Percentiles rank a stretch among this genome's conserved stretches.
phyloP scores from a whole-genome alignment of 106 monocot genomes.

The Acorus gramineus region DNA sequence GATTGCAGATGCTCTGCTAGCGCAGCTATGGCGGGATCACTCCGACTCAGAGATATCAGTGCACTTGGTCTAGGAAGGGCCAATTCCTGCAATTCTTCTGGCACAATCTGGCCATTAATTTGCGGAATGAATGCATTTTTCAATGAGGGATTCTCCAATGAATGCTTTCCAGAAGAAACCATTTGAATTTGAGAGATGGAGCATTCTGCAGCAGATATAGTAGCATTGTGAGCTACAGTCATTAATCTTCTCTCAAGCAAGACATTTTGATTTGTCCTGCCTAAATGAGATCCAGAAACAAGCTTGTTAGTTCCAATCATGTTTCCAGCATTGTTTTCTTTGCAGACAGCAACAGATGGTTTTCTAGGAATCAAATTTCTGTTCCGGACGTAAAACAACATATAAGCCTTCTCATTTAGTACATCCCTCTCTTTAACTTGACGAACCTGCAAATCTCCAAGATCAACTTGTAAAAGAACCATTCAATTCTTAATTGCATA shows the following conservation, averaged over 20 bases:
- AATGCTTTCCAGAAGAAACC: not conserved
- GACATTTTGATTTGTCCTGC: conserved; percentile 8
- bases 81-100: conserved; percentile 5
- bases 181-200: not conserved
- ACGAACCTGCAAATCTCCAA: conserved; percentile 39
- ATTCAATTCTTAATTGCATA: not conserved
- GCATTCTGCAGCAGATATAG: conserved; percentile 3
- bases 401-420: conserved; percentile 84
- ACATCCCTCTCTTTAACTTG: conserved; percentile 95
- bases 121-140: conserved; percentile 15
- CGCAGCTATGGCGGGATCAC: too few species aligned
- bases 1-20: too few species aligned
- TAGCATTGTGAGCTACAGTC: not conserved
- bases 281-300: not conserved
- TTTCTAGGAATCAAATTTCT: conserved; percentile 32
- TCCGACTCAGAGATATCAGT: too few species aligned
- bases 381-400: conserved; percentile 93
- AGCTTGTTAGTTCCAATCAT: conserved; percentile 15
- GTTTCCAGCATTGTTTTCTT: conserved; percentile 27
- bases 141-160: not conserved
- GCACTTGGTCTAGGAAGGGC: not conserved
- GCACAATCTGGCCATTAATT: conserved; percentile 6
- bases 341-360: conserved; percentile 16
- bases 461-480: not conserved
- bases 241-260: conserved; percentile 9